Conservation (phyloP, 495 filamentous ascomycete genomes). For the Penicillium macrosclerotiorum region DNA sequence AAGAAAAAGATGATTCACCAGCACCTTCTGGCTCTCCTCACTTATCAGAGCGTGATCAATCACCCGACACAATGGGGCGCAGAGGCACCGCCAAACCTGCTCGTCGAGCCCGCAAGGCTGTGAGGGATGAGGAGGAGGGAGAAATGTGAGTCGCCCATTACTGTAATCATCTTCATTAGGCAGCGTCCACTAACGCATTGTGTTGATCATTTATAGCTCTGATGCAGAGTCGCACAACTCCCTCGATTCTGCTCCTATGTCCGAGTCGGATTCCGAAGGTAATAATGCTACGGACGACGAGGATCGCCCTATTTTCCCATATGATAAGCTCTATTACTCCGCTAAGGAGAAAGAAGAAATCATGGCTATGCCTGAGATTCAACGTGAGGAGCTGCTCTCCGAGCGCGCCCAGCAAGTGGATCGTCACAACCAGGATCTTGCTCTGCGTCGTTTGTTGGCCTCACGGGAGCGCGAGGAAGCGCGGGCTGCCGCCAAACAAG, state of each 20-base stretch:
- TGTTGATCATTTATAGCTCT: constrained; percentile 46
- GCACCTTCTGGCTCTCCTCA: constrained; percentile 36
- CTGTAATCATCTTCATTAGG: neutral
- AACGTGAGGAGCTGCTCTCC: constrained; percentile 85
- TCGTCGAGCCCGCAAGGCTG: constrained; percentile 43
- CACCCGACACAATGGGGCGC: constrained; percentile 40
- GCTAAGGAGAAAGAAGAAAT: constrained; percentile 78
- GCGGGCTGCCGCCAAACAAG: constrained; percentile 52
- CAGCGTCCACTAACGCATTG: constrained; percentile 11
- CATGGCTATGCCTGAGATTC: constrained; percentile 82
- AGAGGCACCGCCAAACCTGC: constrained; percentile 46
- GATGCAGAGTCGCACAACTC: constrained; percentile 69
- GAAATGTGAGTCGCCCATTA: constrained; percentile 67
- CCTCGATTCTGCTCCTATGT: constrained; percentile 81
- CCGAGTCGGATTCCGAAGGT: constrained; percentile 65
- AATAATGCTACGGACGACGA: constrained; percentile 51
- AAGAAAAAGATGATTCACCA: constrained; percentile 33
- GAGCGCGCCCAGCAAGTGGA: constrained; percentile 82
- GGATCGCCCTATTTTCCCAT: constrained; percentile 67
- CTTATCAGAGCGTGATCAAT: constrained; percentile 25
- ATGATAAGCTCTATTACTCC: constrained; percentile 84
- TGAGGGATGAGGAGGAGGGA: constrained; percentile 69
- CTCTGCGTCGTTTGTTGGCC: constrained; percentile 77
- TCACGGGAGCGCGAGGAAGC: constrained; percentile 62
- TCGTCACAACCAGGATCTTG: constrained; percentile 74